A percentile compares a stretch with the other conserved stretches of the same genome.
Evolutionary conservation across 768 basidiomycete genomes (phyloP).

Genomic region (Mycena capillaripes): DNA sequence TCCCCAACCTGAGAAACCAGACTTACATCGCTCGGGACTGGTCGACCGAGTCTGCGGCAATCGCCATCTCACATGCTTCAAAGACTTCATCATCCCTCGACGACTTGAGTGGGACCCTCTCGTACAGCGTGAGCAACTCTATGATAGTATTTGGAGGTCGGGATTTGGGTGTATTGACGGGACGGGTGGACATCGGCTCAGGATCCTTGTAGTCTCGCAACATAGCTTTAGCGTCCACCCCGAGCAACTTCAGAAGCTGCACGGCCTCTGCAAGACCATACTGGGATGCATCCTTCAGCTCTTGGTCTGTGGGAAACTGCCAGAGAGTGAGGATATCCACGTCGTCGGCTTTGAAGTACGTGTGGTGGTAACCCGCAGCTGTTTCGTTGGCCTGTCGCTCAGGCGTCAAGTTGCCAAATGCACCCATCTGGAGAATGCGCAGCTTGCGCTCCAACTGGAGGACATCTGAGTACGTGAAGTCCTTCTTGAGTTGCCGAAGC

Average conservation of each 20-base stretch:
- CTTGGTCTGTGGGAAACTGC: constrained; percentile 34
- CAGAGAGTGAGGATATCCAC: constrained; percentile 31
- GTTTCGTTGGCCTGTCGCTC: constrained; percentile 34
- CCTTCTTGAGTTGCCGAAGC: too few relatives aligned
- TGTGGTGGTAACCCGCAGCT: constrained; percentile 40
- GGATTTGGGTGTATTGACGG: background rate
- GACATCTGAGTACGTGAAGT: constrained; percentile 41
- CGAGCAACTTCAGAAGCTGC: background rate
- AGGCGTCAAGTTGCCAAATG: constrained; percentile 14
- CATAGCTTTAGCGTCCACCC: background rate
- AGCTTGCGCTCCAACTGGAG: constrained; percentile 39
- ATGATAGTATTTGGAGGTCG: background rate
- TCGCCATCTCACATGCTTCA: constrained; percentile 36
- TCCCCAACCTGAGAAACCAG: background rate
- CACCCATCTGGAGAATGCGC: constrained; percentile 26
- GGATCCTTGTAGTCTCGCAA: background rate
- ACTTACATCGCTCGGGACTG: constrained; percentile 29
- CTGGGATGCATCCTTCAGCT: constrained; percentile 15
- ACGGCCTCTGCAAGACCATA: background rate
- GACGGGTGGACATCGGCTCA: background rate
- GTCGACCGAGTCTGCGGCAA: constrained; percentile 33
- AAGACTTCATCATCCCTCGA: constrained; percentile 16
- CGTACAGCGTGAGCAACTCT: background rate
- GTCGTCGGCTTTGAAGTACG: constrained; percentile 35
- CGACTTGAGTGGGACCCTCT: background rate